Evolutionary conservation across 306 rosid genomes (phyloP).

Genomic region (Sindora glabra): DNA sequence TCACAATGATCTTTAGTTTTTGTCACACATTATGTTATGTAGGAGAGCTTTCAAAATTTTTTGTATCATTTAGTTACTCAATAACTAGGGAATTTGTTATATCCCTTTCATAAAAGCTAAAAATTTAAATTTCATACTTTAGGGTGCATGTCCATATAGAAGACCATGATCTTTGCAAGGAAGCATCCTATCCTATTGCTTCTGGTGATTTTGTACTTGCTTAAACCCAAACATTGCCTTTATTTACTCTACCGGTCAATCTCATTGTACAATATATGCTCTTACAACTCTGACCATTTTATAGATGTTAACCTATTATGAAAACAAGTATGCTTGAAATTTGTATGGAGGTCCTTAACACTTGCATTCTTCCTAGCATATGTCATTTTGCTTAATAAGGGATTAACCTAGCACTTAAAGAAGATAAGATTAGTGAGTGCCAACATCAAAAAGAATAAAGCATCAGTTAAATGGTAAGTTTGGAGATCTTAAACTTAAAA

Average conservation of each 20-base stretch:
- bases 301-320: constrained; percentile 2
- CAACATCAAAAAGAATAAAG: too few species aligned
- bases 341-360: not conserved
- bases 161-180: constrained; percentile 46
- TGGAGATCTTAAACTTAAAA: too few species aligned
- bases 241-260: constrained; percentile 74
- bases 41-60: not conserved
- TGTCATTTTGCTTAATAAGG: not conserved
- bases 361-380: not conserved
- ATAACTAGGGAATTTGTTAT: constrained; percentile 8
- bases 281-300: not conserved
- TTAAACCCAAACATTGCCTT: constrained; percentile 67
- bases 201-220: constrained; percentile 56
- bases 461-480: too few species aligned
- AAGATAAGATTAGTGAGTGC: too few species aligned
- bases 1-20: not conserved
- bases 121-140: constrained; percentile 54
- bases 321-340: not conserved
- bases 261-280: constrained; percentile 11
- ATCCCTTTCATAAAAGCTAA: constrained; percentile 26
- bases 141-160: constrained; percentile 68
- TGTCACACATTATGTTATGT: constrained; percentile 5
- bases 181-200: constrained; percentile 50
- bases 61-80: not conserved
- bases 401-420: too few species aligned